phyloP scores from a whole-genome alignment of 768 basidiomycete genomes.

The Tylopilus felleus region DNA sequence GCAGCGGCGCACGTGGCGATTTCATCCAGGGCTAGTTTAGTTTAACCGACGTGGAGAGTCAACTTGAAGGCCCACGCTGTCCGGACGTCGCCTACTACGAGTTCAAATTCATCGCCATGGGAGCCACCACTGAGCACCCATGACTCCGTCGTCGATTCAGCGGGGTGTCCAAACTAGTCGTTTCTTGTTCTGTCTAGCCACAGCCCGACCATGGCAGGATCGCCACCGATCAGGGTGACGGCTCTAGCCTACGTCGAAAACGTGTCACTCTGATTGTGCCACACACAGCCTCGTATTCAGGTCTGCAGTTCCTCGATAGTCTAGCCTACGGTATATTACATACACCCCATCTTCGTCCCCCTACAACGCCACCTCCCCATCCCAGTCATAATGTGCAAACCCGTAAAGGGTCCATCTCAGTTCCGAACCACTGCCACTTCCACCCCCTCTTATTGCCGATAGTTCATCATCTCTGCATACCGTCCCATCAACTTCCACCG shows the following conservation, averaged over 20 bases:
- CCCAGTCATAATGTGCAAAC: constrained; percentile 70
- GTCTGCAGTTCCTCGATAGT: constrained; percentile 9
- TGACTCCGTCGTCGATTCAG: constrained; percentile 15
- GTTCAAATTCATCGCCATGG: constrained; percentile 24
- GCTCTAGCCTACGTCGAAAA: constrained; percentile 27
- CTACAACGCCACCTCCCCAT: constrained; percentile 45
- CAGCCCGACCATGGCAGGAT: constrained; percentile 4
- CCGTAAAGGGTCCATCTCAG: constrained; percentile 71
- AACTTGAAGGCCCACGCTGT: neutral
- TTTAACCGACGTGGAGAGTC: neutral
- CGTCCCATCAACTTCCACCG: constrained; percentile 65
- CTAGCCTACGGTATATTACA: constrained; percentile 6
- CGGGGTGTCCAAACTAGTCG: neutral
- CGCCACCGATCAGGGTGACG: constrained; percentile 23
- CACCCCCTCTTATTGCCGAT: constrained; percentile 36
- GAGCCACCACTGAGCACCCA: constrained; percentile 9
- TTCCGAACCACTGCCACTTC: constrained; percentile 52
- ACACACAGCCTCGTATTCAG: constrained; percentile 13
- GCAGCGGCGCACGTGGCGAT: constrained; percentile 6
- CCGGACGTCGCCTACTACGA: constrained; percentile 9
- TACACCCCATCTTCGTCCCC: neutral
- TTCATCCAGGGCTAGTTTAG: neutral
- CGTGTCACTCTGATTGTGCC: constrained; percentile 7
- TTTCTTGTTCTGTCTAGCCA: neutral
- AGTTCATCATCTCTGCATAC: constrained; percentile 72